Conservation (phyloP, 108 stramenopile species). For the Skeletonema menzelii region DNA sequence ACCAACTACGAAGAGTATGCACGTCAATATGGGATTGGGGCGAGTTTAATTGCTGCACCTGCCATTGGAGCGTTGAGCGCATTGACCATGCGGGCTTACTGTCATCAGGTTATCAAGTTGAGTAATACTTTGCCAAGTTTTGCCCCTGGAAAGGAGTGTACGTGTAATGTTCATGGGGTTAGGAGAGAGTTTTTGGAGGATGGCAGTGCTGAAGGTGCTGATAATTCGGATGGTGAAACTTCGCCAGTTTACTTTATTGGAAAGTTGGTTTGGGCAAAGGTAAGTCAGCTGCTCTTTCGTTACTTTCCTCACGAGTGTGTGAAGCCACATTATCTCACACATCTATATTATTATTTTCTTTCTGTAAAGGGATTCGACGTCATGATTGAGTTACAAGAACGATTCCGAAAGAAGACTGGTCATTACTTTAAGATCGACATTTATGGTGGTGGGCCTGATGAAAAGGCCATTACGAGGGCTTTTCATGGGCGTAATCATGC, state of each 20-base stretch:
- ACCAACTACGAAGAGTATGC: conserved; percentile 94
- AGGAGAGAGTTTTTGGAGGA: conserved; percentile 79
- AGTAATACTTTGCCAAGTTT: conserved; percentile 67
- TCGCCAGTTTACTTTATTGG: conserved; percentile 92
- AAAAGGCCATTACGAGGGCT: conserved; percentile 60
- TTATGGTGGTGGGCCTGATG: conserved; percentile 77
- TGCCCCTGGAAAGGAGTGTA: conserved; percentile 81
- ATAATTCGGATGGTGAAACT: conserved; percentile 3
- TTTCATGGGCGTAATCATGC: conserved; percentile 66
- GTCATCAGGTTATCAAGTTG: conserved; percentile 84
- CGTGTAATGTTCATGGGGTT: conserved; percentile 95
- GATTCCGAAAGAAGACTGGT: conserved; percentile 48
- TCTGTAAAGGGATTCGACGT: conserved; percentile 70
- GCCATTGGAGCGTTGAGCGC: conserved; percentile 68
- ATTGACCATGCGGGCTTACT: conserved; percentile 79
- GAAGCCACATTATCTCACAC: not conserved
- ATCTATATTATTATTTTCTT: not conserved
- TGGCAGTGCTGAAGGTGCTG: not conserved
- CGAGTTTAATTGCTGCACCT: conserved; percentile 70
- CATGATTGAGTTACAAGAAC: conserved; percentile 75
- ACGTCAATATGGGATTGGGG: conserved; percentile 64
- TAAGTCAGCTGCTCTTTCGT: not conserved
- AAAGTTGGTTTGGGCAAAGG: conserved; percentile 95
- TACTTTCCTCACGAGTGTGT: not conserved
- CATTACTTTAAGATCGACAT: conserved; percentile 75